Conservation (phyloP, 2,329 filamentous ascomycete genomes). For the Verticillium longisporum region DNA sequence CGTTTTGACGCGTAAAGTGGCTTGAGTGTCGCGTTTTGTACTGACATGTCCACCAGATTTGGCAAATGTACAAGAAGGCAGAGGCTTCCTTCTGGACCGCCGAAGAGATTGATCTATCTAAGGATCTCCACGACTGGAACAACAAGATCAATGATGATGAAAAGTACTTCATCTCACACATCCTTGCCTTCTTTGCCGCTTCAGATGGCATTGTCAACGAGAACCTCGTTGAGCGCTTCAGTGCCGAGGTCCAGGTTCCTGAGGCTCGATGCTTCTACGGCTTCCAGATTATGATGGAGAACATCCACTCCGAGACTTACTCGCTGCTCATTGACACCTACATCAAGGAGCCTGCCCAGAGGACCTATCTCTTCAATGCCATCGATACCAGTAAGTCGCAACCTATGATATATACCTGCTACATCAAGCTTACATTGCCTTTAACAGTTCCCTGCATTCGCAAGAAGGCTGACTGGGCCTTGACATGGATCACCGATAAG, state of each 20-base stretch:
- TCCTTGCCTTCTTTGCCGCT: slow-evolving; percentile 97
- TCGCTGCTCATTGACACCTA: slow-evolving; percentile 98
- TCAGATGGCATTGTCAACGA: slow-evolving; percentile 99
- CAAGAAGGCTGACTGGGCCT: slow-evolving; percentile 98
- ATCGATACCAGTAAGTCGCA: slow-evolving; percentile 81
- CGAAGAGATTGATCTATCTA: slow-evolving; percentile 98
- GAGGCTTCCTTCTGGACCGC: slow-evolving; percentile 99
- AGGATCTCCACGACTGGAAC: slow-evolving; percentile 99
- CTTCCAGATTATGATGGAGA: slow-evolving; percentile 99
- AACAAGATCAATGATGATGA: slow-evolving; percentile 95
- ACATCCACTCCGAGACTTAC: slow-evolving; percentile 99
- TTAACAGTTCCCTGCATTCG: slow-evolving; percentile 83
- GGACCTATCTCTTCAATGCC: slow-evolving; percentile 92
- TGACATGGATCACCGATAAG: slow-evolving; percentile 90
- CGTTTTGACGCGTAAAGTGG: slow-evolving; percentile 64
- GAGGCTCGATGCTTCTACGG: slow-evolving; percentile 99
- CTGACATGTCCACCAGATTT: slow-evolving; percentile 58
- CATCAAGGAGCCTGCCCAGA: slow-evolving; percentile 95
- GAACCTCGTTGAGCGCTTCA: slow-evolving; percentile 98
- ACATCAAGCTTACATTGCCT: neutral
- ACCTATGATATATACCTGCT: neutral
- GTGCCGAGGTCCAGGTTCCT: slow-evolving; percentile 89
- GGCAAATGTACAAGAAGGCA: slow-evolving; percentile 99
- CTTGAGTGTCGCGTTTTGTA: slow-evolving; percentile 4
- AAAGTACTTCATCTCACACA: slow-evolving; percentile 96